Percentiles rank a stretch among this genome's conserved stretches.
Conservation (phyloP, 2,329 filamentous ascomycete genomes). For the Akanthomyces dipterigenus region DNA sequence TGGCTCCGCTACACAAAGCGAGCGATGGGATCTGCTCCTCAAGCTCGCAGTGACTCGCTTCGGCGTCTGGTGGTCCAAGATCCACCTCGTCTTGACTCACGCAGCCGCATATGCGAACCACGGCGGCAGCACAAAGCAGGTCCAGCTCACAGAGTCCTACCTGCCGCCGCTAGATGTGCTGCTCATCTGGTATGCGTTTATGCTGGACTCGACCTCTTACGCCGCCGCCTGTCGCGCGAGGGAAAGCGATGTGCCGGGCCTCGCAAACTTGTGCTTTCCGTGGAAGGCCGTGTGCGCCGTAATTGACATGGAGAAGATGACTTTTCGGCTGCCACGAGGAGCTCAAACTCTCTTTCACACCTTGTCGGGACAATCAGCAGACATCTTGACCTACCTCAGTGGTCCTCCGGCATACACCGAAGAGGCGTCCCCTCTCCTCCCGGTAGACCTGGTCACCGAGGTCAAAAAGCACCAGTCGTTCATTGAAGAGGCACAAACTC, state of each 20-base stretch:
- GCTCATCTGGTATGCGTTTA: background rate
- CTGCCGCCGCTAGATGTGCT: background rate
- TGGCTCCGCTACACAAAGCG: background rate
- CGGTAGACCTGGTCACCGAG: background rate
- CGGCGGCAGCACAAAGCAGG: background rate
- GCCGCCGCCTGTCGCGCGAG: background rate
- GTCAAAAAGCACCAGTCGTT: background rate
- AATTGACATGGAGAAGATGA: background rate
- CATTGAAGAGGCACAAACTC: background rate
- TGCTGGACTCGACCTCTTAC: background rate
- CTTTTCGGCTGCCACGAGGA: background rate
- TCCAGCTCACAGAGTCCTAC: background rate
- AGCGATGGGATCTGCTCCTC: background rate
- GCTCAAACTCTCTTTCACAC: background rate
- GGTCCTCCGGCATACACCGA: background rate
- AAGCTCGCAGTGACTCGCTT: background rate
- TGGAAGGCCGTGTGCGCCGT: background rate
- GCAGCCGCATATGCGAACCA: background rate
- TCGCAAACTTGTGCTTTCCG: background rate
- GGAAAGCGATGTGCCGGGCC: background rate
- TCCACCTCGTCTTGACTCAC: conserved; percentile 2
- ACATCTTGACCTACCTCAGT: background rate
- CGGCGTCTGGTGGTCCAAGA: background rate
- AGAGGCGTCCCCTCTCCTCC: background rate
- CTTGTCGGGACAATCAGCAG: background rate